Base-by-base conservation (phyloP, 768 basidiomycete genomes). In the Scleroderma citrinum region DNA sequence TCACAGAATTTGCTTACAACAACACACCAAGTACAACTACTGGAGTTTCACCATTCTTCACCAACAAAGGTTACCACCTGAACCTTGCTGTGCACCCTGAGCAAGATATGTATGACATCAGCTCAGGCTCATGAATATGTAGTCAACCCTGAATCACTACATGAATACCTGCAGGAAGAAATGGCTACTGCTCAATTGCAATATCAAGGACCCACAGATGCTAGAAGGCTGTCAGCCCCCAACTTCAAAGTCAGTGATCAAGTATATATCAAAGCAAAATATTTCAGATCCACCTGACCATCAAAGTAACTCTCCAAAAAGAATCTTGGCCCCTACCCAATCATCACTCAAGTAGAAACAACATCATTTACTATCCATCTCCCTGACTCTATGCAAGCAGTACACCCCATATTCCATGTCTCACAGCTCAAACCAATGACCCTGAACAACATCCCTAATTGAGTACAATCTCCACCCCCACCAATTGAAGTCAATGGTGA, bases 1-100 rank as follows among this genome's bases (percentile, higher is more conserved):
- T 60, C 10, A 59, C 66, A 0, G 62, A 71, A 38, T 71, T 70
- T 45, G 56, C 67, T 0, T 60, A 61, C 47, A 71, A 71, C 50
- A 62, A 64, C 46, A 51, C 57, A 5, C 42, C 55, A 0, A 52
- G 60, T 20, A 44, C 59, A 1, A 51, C 65, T 3, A 70, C 62
- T 17, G 59, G 63, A 0, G 39, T 65, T 13, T 59, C 65, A 7
- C 69, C 65, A 0, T 68, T 70, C 57, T 65, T 61, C 37, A 31
- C 61, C 8, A 67, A 66, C 52, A 56, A 64, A 36, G 64, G 69
- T 20, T 57, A 55, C 21, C 47, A 68, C n/a, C n/a, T n/a, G n/a
- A n/a, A n/a, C n/a, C n/a, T n/a, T n/a, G n/a, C n/a, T n/a, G n/a
- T n/a, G n/a, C 34, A 60, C 17, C 56, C 52, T 0, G 56, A 51